phyloP scores from a whole-genome alignment of 2,329 filamentous ascomycete genomes.

The Pseudogymnoascus sp. region DNA sequence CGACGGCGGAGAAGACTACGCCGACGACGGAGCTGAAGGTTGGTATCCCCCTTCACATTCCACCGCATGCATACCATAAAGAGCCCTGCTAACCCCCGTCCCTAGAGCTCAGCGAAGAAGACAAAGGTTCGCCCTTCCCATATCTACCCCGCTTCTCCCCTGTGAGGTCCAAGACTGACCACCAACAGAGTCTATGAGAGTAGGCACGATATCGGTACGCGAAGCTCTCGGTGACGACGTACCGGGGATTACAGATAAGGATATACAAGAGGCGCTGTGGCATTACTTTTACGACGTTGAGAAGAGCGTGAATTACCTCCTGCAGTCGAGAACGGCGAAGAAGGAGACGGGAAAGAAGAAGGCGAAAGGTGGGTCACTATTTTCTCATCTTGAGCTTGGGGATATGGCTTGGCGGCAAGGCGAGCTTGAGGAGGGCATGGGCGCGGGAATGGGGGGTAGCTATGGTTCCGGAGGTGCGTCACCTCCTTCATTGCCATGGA shows the following conservation, averaged over 20 bases:
- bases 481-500: constrained; percentile 15
- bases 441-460: background rate
- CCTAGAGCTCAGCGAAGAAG: constrained; percentile 31
- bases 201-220: constrained; percentile 61
- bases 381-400: constrained; percentile 18
- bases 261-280: constrained; percentile 89
- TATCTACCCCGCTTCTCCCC: constrained; percentile 3
- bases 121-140: constrained; percentile 25
- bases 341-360: constrained; percentile 32
- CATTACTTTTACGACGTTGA: constrained; percentile 92
- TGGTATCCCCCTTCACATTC: background rate
- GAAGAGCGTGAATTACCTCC: constrained; percentile 76
- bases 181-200: constrained; percentile 50
- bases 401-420: background rate
- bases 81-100: constrained; percentile 6
- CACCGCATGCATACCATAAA: constrained; percentile 15
- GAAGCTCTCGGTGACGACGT: constrained; percentile 55
- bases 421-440: background rate
- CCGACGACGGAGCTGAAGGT: constrained; percentile 36
- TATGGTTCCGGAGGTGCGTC: constrained; percentile 25
- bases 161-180: background rate
- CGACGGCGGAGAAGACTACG: constrained; percentile 42
- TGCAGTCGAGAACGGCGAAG: constrained; percentile 44
- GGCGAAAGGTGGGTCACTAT: constrained; percentile 28
- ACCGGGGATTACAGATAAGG: constrained; percentile 49